Conservation (phyloP, 257 asterid species). For the Knoxia roxburghii region DNA sequence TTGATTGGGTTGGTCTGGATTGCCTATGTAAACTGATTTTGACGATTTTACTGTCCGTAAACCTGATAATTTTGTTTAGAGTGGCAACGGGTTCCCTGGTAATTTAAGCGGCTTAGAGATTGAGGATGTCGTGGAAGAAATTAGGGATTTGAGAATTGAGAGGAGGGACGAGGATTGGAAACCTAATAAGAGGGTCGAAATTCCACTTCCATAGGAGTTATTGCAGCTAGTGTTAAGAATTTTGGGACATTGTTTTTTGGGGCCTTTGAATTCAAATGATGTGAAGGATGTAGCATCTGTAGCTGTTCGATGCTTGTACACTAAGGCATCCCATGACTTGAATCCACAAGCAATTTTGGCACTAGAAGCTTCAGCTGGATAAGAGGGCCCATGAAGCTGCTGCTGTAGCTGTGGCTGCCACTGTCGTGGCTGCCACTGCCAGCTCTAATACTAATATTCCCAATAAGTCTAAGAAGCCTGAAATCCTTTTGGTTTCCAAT, state of each 20-base stretch:
- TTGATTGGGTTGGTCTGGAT: slow-evolving; percentile 78
- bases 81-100: slow-evolving; percentile 28
- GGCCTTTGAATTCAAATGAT: slow-evolving; percentile 63
- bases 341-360: slow-evolving; percentile 89
- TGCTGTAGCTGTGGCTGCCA: slow-evolving; percentile 33
- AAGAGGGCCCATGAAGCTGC: slow-evolving; percentile 65
- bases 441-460: slow-evolving; percentile 79
- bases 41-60: slow-evolving; percentile 27
- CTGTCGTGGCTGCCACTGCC: no score
- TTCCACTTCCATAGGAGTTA: slow-evolving; percentile 92
- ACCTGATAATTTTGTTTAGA: slow-evolving; percentile 21
- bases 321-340: slow-evolving; percentile 90
- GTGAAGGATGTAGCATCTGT: slow-evolving; percentile 78
- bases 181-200: slow-evolving; percentile 41
- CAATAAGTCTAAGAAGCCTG: slow-evolving; percentile 92
- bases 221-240: slow-evolving; percentile 85
- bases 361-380: slow-evolving; percentile 83
- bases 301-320: slow-evolving; percentile 70
- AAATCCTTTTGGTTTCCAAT: slow-evolving; percentile 85
- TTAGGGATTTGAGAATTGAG: slow-evolving; percentile 25
- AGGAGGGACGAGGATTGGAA: slow-evolving; percentile 19
- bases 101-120: slow-evolving; percentile 36
- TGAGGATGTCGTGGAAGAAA: slow-evolving; percentile 30
- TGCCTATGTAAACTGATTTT: slow-evolving; percentile 74
- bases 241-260: slow-evolving; percentile 89